A percentile compares a stretch with the other conserved stretches of the same genome.
Conservation (phyloP, 2,329 filamentous ascomycete species). For the Fusarium liriodendri region DNA sequence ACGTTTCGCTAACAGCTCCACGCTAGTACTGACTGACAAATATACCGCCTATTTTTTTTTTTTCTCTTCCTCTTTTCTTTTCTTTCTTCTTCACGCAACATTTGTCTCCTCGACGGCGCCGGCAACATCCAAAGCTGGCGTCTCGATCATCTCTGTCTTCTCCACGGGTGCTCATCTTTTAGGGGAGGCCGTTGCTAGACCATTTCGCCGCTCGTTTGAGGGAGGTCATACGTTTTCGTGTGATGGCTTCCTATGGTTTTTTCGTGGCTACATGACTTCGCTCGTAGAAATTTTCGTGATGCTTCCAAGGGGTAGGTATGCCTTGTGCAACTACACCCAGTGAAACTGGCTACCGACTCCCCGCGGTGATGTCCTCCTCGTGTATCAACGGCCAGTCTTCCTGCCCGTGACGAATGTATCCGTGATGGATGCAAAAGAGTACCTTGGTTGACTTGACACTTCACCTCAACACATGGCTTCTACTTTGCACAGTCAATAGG, state of each 20-base stretch:
- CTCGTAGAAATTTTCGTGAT: conserved; percentile 4
- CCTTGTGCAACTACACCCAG: not conserved
- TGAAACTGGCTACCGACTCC: not conserved
- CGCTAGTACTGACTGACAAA: conserved; percentile 23
- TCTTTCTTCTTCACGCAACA: conserved; percentile 47
- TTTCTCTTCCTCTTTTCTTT: not conserved
- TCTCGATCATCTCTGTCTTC: conserved; percentile 34
- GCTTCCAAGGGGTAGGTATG: not conserved
- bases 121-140: conserved; percentile 40
- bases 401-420: not conserved
- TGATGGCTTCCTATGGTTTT: conserved; percentile 59
- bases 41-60: conserved; percentile 11
- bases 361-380: not conserved
- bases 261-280: conserved; percentile 52
- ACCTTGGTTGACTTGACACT: not conserved
- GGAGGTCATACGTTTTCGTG: conserved; percentile 53
- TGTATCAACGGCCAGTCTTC: not conserved
- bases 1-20: conserved; percentile 13
- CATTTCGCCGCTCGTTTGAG: conserved; percentile 57
- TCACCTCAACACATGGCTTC: not conserved
- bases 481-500: not conserved
- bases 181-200: conserved; percentile 50
- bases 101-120: conserved; percentile 39
- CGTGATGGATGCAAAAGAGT: not conserved
- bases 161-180: conserved; percentile 39